Conservation (phyloP, 208 protist species). For the Wallacemonas sp. region DNA sequence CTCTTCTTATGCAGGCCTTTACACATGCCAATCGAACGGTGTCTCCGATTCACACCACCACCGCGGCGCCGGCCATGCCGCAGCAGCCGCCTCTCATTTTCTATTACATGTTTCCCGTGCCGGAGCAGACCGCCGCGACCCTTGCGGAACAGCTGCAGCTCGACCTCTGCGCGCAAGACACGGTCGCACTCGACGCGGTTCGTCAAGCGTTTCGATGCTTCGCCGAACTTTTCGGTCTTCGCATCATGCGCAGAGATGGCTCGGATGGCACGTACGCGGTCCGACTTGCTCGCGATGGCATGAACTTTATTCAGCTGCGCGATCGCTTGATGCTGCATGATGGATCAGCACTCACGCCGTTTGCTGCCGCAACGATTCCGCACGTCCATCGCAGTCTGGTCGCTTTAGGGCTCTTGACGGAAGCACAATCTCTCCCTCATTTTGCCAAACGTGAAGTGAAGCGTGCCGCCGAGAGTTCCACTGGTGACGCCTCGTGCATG, state of each 20-base stretch:
- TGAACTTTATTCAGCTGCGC: conserved; percentile 65
- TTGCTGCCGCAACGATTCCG: conserved; percentile 41
- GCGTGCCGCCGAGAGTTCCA: too few species aligned
- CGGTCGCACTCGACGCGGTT: conserved; percentile 34
- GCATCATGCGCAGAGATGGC: conserved; percentile 21
- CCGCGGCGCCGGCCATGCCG: not conserved
- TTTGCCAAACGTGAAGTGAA: conserved; percentile 57
- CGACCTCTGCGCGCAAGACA: conserved; percentile 29
- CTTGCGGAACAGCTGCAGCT: conserved; percentile 23
- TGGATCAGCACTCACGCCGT: conserved; percentile 30
- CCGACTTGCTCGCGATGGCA: conserved; percentile 48
- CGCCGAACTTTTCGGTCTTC: conserved; percentile 74
- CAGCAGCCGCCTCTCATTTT: conserved; percentile 10
- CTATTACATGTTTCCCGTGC: conserved; percentile 33
- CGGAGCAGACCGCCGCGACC: conserved; percentile 11
- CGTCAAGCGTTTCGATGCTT: conserved; percentile 61
- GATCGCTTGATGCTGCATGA: conserved; percentile 34
- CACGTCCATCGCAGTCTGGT: conserved; percentile 53
- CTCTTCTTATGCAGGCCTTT: conserved; percentile 48
- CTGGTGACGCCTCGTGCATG: not conserved
- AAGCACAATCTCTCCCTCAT: conserved; percentile 35
- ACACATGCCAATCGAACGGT: conserved; percentile 9
- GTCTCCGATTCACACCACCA: not conserved
- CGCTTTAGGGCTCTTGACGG: conserved; percentile 33
- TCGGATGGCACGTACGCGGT: conserved; percentile 7